These are phyloP conservation scores for Dactylellina cionopaga DNA, from an alignment of 2,329 filamentous ascomycete genomes.

Conservation along the genomic window DNA sequence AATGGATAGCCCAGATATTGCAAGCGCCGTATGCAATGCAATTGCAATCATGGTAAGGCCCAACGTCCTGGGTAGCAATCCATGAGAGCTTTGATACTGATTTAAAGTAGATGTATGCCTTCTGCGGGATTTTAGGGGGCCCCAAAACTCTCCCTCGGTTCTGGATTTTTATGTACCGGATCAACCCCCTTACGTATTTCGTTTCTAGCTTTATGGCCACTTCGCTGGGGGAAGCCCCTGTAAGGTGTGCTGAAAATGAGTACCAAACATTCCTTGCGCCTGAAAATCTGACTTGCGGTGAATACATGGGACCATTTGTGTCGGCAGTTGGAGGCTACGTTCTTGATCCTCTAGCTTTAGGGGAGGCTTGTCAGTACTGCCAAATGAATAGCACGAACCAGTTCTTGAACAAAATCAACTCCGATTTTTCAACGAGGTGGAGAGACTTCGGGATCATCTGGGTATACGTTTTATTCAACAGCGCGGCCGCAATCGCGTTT, in stretches of 20 bases:
- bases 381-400: constrained; percentile 65
- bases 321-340: constrained; percentile 67
- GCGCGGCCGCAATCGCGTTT: constrained; percentile 66
- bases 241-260: constrained; percentile 76
- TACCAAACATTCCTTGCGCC: constrained; percentile 72
- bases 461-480: constrained; percentile 70
- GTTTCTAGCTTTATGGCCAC: constrained; percentile 76
- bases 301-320: constrained; percentile 67
- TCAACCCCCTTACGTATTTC: constrained; percentile 86
- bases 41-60: constrained; percentile 71
- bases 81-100: too few relatives aligned
- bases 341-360: constrained; percentile 63
- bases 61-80: too few relatives aligned
- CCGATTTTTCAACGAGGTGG: constrained; percentile 71
- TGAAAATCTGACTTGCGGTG: constrained; percentile 67
- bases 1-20: constrained; percentile 77
- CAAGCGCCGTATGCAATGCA: constrained; percentile 78
- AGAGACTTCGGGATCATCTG: constrained; percentile 74
- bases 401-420: constrained; percentile 65
- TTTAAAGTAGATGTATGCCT: constrained; percentile 37
- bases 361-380: constrained; percentile 68
- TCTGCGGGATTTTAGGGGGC: constrained; percentile 71
- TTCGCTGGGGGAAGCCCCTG: constrained; percentile 73
- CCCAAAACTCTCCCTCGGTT: constrained; percentile 74
- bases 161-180: constrained; percentile 86